Evolutionary conservation across 2,329 filamentous ascomycete genomes (phyloP), one percentile per base, ranked within the genome.

Genomic region (Pseudogymnoascus sp.): DNA sequence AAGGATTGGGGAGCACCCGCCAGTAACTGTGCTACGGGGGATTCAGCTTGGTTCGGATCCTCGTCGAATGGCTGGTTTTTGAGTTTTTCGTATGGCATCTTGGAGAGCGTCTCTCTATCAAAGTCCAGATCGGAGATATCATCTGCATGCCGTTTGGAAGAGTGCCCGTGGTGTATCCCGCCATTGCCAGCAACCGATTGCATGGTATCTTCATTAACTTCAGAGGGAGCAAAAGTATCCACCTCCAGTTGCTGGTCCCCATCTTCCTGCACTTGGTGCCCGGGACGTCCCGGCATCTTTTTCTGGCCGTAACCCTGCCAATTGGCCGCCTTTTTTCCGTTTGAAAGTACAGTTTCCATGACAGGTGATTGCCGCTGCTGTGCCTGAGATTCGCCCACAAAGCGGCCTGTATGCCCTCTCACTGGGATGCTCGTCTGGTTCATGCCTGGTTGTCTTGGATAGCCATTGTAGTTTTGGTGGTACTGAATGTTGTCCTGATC

Each of bases 1-100:
- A 70, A 48, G 10, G 64, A 9, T n/a, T 37, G 5, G n/a, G 36
- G 18, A 10, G 5, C n/a, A 7, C 9, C 18, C 21, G 6, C 21
- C 36, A 59, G 36, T 13, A 15, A 37, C 5, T 7, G 33, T 12
- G 15, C 5, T 12, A 18, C 10, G 6, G 13, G 4, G 15, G 27
- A 15, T 36, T 59, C n/a, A 31, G 12, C 12, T 29, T 29, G 58
- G 33, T 18, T 39, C 18, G 27, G 58, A 27, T 59, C 25, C 12
- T 36, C 33, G 13, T 59, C 58, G 7, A 59, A 59, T 37, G 58
- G 33, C 10, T 59, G 58, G 1, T 37, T 59, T 27, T 9, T 5
- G 18, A 59, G 58, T 15, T 39, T 10, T 6, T 27, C 8, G 5
- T 59, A 59, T 18, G 58, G 4, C 58, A 59, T 59, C 10, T 29